A percentile compares a stretch with the other conserved stretches of the same genome.
phyloP scores from a whole-genome alignment of 1,284 basidiomycete genomes.

The Malassezia sympodialis region DNA sequence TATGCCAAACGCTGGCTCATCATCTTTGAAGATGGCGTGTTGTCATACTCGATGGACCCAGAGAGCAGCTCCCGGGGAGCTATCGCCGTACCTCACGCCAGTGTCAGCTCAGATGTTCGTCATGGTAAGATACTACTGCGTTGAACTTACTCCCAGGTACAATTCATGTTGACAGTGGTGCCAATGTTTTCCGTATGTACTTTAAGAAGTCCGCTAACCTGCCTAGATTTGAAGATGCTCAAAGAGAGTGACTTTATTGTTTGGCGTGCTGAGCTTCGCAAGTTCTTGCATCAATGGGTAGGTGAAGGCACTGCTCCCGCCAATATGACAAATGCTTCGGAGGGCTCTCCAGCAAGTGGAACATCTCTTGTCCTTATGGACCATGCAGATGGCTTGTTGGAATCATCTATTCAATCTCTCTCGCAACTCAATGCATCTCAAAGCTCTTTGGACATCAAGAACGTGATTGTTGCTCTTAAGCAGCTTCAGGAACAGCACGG shows the following conservation, averaged over 20 bases:
- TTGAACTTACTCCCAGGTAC: conserved; percentile 22
- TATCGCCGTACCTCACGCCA: conserved; percentile 45
- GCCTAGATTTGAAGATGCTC: conserved; percentile 38
- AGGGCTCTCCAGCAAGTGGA: background rate
- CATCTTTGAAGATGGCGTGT: conserved; percentile 36
- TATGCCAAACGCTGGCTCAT: conserved; percentile 46
- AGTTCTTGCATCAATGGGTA: conserved; percentile 34
- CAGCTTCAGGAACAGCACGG: conserved; percentile 7
- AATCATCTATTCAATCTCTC: conserved; percentile 18
- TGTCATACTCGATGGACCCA: conserved; percentile 36
- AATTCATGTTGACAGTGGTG: conserved; percentile 44
- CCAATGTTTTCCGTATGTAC: conserved; percentile 37
- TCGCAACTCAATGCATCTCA: background rate
- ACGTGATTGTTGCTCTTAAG: conserved; percentile 2
- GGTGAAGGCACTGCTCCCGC: conserved; percentile 26
- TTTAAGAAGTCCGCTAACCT: background rate
- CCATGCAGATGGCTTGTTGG: conserved; percentile 27
- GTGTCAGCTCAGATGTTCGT: conserved; percentile 37
- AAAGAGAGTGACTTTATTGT: conserved; percentile 36
- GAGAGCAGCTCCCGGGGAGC: conserved; percentile 38
- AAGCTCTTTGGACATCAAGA: background rate
- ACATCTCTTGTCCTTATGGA: conserved; percentile 10
- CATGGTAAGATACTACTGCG: conserved; percentile 20
- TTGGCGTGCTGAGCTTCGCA: conserved; percentile 35
- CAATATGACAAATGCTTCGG: conserved; percentile 18